Evolutionary conservation across 768 basidiomycete species (phyloP).

Genomic region (Boletus rubescentipes): DNA sequence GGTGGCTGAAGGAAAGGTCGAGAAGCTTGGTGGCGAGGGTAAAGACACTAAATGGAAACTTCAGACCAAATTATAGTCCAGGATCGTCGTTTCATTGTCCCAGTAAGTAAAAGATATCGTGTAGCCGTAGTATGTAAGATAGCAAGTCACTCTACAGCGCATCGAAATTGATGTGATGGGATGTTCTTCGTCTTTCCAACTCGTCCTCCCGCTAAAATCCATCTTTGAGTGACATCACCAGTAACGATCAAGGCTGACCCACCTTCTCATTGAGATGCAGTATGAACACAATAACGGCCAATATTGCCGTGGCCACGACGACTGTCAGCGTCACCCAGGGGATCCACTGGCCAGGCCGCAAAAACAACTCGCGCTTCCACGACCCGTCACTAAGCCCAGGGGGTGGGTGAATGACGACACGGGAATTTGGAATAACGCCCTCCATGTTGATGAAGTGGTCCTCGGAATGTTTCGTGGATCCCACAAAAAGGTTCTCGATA

Average conservation of each 20-base stretch:
- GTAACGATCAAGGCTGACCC: conserved; percentile 21
- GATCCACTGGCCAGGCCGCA: conserved; percentile 96
- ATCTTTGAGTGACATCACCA: conserved; percentile 6
- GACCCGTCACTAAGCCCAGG: conserved; percentile 44
- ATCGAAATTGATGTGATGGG: conserved; percentile 98
- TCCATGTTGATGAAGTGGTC: conserved; percentile 91
- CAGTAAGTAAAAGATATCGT: background rate
- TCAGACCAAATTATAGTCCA: conserved; percentile 7
- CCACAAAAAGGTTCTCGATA: conserved; percentile 97
- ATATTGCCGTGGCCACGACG: conserved; percentile 63
- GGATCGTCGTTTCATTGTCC: background rate
- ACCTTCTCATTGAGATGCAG: conserved; percentile 94
- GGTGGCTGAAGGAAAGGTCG: conserved; percentile 59
- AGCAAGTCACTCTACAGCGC: conserved; percentile 55
- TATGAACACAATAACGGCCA: conserved; percentile 82
- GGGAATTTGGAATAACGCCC: conserved; percentile 96
- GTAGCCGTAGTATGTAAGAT: conserved; percentile 19
- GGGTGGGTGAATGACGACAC: conserved; percentile 89
- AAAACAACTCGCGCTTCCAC: conserved; percentile 89
- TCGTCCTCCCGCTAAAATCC: conserved; percentile 83
- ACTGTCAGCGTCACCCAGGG: conserved; percentile 95
- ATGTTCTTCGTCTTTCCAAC: conserved; percentile 77
- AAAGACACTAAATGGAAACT: conserved; percentile 50
- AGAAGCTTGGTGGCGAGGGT: conserved; percentile 49
- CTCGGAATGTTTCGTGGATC: conserved; percentile 72